phyloP scores from a whole-genome alignment of 257 asterid genomes.

The Thymus mandschuricus region DNA sequence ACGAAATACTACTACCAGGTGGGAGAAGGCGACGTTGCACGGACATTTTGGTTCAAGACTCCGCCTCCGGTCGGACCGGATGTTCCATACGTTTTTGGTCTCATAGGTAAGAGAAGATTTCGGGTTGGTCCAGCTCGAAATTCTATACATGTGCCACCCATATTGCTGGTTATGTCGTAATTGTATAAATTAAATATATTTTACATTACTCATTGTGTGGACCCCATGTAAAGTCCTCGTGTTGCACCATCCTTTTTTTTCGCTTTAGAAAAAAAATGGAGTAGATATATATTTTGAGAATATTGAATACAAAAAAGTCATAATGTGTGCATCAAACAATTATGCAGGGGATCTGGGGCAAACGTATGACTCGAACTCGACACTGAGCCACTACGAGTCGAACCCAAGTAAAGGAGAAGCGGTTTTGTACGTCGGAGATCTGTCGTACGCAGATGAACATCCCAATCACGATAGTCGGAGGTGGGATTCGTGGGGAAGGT shows the following conservation, averaged over 20 bases:
- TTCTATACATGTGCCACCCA: too few species aligned
- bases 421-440: constrained; percentile 78
- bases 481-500: constrained; percentile 93
- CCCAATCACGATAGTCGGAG: constrained; percentile 69
- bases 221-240: too few species aligned
- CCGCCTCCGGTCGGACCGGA: constrained; percentile 77
- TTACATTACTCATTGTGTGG: too few species aligned
- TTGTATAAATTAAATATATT: too few species aligned
- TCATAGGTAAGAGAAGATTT: constrained; percentile 46
- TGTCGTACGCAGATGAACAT: constrained; percentile 74
- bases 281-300: too few species aligned
- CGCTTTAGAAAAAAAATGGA: too few species aligned
- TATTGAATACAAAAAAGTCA: too few species aligned
- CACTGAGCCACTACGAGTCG: constrained; percentile 68
- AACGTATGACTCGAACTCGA: constrained; percentile 69
- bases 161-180: too few species aligned
- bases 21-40: constrained; percentile 46
- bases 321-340: too few species aligned
- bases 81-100: constrained; percentile 74
- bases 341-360: constrained; percentile 82
- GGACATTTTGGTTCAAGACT: constrained; percentile 68
- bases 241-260: neutral
- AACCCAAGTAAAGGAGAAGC: constrained; percentile 74
- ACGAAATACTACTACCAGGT: constrained; percentile 68
- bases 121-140: too few species aligned